Conservation (phyloP, 1,284 basidiomycete species). For the Neolentinus lepideus region DNA sequence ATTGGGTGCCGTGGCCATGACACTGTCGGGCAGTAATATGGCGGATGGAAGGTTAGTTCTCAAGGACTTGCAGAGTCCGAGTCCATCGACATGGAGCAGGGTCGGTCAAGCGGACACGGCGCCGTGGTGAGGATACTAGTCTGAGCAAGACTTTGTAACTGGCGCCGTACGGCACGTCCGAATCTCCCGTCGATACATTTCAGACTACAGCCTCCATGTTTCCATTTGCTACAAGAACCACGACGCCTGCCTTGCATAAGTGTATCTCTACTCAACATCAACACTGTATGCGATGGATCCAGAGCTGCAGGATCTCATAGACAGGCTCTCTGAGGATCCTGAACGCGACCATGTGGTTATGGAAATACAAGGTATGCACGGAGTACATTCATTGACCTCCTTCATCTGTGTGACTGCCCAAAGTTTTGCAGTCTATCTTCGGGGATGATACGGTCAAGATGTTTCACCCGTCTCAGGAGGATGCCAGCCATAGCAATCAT, state of each 20-base stretch:
- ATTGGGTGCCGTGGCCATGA: slow-evolving; percentile 16
- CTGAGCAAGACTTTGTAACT: background rate
- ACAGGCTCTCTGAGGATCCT: slow-evolving; percentile 35
- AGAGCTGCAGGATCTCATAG: slow-evolving; percentile 36
- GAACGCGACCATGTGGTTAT: slow-evolving; percentile 53
- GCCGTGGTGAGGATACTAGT: too few relatives aligned
- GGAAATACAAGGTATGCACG: slow-evolving; percentile 57
- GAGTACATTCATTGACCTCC: slow-evolving; percentile 14
- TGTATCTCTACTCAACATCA: background rate
- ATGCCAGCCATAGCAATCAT: slow-evolving; percentile 15
- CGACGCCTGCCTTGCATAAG: background rate
- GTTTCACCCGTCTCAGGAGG: slow-evolving; percentile 34
- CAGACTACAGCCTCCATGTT: background rate
- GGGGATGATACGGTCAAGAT: slow-evolving; percentile 56
- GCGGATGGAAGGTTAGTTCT: too few relatives aligned
- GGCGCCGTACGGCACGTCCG: background rate
- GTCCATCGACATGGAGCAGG: too few relatives aligned
- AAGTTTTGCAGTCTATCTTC: slow-evolving; percentile 82
- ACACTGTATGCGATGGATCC: background rate
- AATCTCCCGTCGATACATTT: background rate
- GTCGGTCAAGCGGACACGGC: background rate
- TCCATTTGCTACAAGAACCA: background rate
- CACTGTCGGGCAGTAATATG: background rate
- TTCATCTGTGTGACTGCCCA: slow-evolving; percentile 13
- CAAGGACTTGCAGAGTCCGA: too few relatives aligned